phyloP scores from a whole-genome alignment of 768 basidiomycete species.

The Lyophyllum shimeji region DNA sequence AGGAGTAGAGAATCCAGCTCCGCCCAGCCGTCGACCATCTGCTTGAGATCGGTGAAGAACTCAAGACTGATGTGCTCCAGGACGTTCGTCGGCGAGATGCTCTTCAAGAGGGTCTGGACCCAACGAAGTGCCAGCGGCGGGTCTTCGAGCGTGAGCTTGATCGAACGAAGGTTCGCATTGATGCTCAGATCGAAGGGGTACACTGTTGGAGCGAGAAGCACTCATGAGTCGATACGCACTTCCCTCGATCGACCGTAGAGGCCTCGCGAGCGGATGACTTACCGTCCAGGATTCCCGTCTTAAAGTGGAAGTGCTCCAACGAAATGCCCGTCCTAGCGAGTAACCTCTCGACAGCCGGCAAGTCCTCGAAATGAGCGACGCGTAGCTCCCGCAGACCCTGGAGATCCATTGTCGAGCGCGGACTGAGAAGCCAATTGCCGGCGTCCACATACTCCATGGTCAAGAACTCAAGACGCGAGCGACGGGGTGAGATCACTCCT shows the following conservation, averaged over 20 bases:
- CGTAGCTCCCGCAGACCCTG: conserved; percentile 39
- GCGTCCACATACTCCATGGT: conserved; percentile 42
- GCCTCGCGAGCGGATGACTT: conserved; percentile 12
- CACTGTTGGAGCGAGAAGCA: conserved; percentile 23
- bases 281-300: conserved; percentile 42
- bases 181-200: conserved; percentile 34
- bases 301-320: conserved; percentile 43
- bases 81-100: conserved; percentile 20
- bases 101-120: conserved; percentile 33
- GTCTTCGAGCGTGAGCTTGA: conserved; percentile 42
- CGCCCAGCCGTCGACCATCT: conserved; percentile 30
- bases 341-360: conserved; percentile 33
- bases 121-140: conserved; percentile 35
- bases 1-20: conserved; percentile 34
- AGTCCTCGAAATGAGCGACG: conserved; percentile 39
- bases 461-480: conserved; percentile 31
- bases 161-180: conserved; percentile 34
- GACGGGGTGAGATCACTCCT: not conserved
- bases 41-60: conserved; percentile 40
- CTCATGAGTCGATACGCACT: not conserved
- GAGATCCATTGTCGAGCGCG: conserved; percentile 31
- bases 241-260: no score
- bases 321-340: conserved; percentile 32
- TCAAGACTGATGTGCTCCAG: conserved; percentile 37
- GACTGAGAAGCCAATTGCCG: conserved; percentile 36